Percentiles rank a stretch among this genome's conserved stretches.
Evolutionary conservation across 192 early-diverging fungal species (phyloP).

Genomic region (Dissophora ornata): DNA sequence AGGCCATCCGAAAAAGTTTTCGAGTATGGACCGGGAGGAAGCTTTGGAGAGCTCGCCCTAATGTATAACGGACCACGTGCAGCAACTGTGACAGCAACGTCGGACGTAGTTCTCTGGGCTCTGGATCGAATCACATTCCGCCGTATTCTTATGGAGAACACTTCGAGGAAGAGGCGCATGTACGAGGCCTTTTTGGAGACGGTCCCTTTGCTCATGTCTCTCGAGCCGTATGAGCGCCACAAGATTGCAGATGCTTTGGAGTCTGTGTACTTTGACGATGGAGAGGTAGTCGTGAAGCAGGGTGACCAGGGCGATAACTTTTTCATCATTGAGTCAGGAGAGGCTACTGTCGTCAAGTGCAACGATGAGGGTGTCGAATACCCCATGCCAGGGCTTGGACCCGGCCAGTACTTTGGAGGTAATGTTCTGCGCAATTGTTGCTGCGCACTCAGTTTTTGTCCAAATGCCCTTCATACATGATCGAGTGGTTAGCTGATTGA

Average conservation of each 20-base stretch:
- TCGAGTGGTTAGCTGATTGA: too few species aligned
- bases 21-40: slow-evolving; percentile 84
- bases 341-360: slow-evolving; percentile 82
- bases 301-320: slow-evolving; percentile 95
- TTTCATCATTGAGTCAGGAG: slow-evolving; percentile 95
- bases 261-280: slow-evolving; percentile 87
- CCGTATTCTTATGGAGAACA: slow-evolving; percentile 97
- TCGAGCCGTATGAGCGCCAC: slow-evolving; percentile 97
- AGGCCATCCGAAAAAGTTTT: slow-evolving; percentile 78
- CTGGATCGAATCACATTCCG: slow-evolving; percentile 98
- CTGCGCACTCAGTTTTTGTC: background rate
- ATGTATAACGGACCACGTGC: slow-evolving; percentile 99
- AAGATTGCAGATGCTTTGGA: slow-evolving; percentile 99
- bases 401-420: slow-evolving; percentile 98
- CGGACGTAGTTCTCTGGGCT: slow-evolving; percentile 92
- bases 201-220: slow-evolving; percentile 84
- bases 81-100: slow-evolving; percentile 91
- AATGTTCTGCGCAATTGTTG: slow-evolving; percentile 2
- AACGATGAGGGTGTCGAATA: slow-evolving; percentile 85
- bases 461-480: too few species aligned
- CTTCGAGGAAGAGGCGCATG: slow-evolving; percentile 92
- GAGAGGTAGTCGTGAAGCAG: slow-evolving; percentile 87
- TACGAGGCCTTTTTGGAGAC: slow-evolving; percentile 98
- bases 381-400: slow-evolving; percentile 73
- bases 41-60: slow-evolving; percentile 98